Base-by-base conservation (phyloP, 176 grass and related monocot genomes). In the Triticum monococcum region DNA sequence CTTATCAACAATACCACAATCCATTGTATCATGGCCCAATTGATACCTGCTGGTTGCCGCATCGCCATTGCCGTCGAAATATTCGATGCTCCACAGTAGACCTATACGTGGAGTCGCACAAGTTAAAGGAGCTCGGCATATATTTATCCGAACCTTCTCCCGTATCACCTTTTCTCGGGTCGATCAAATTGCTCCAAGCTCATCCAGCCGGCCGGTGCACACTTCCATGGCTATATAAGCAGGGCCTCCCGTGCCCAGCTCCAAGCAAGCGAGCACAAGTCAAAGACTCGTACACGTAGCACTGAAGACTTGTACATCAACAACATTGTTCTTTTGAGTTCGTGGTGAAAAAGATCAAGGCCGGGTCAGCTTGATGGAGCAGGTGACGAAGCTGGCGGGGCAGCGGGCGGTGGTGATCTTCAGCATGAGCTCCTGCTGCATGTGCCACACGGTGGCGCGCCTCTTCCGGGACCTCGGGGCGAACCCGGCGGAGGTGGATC, bases 381-480 rank as follows among this genome's bases (percentile, higher is more conserved):
- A 72, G 59, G 93, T 98, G 46, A 95, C 85, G 40, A 95, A 69
- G 78, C 89, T 95, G 9, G 93, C 91, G 25, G 80, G 89, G 24
- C 93, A 98, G 72, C 56, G 90, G 1, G 88, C 96, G 5, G 89
- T 98, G 40, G 96, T 95, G 64, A 87, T 95, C 50, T 98, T 98
- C 87, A 91, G 87, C 86, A 69, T 46, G 61, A 98, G 89, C 88
- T 95, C 96, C 2, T 98, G 96, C 84, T 91, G 93, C 86, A 95
- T 95, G 93, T 93, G 88, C 77, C 96, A 95, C 91, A 91, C 89
- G 5, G 86, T 94, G 70, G 89, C 79, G 33, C 89, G 91, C 11
- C 90, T 91, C 2, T 46, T 91, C 63, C 79, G 82, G 14, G 90
- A 91, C 24, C 90, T 91, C 64, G 90, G 86, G 68, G 90, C 85